These are phyloP conservation scores for Trichoderma erinaceum DNA, from an alignment of 495 filamentous ascomycete species.

Conservation along the genomic window DNA sequence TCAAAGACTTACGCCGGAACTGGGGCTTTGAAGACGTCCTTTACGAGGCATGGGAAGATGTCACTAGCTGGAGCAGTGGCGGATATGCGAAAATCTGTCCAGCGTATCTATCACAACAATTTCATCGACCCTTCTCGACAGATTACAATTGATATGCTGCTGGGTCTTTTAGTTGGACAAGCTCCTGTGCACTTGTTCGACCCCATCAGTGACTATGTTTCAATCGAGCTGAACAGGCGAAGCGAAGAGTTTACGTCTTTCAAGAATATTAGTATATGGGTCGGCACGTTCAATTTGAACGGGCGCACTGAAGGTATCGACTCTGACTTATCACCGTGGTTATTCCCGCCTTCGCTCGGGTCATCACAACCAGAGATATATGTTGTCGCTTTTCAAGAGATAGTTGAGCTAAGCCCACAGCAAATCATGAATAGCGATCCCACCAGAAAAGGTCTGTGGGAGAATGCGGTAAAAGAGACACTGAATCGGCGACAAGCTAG, in stretches of 20 bases:
- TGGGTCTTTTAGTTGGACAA: slow-evolving; percentile 81
- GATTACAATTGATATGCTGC: slow-evolving; percentile 85
- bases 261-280: slow-evolving; percentile 54
- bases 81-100: slow-evolving; percentile 89
- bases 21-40: slow-evolving; percentile 90
- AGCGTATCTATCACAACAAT: slow-evolving; percentile 92
- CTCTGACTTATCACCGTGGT: slow-evolving; percentile 78
- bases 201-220: slow-evolving; percentile 86
- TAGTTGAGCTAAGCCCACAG: slow-evolving; percentile 91
- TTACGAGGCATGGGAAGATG: slow-evolving; percentile 95
- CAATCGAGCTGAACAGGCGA: slow-evolving; percentile 60
- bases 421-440: slow-evolving; percentile 99
- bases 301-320: slow-evolving; percentile 69
- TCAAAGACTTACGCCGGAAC: slow-evolving; percentile 97
- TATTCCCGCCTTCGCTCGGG: slow-evolving; percentile 53
- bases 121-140: slow-evolving; percentile 91
- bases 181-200: slow-evolving; percentile 79
- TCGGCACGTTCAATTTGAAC: slow-evolving; percentile 93
- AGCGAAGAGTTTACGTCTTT: slow-evolving; percentile 47
- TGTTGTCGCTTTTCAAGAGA: slow-evolving; percentile 92
- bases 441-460: slow-evolving; percentile 75
- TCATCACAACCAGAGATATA: slow-evolving; percentile 66
- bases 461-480: slow-evolving; percentile 67
- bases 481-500: slow-evolving; percentile 63
- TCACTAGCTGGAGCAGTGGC: slow-evolving; percentile 89